Base-by-base conservation (phyloP, 148 eudicot genomes). In the Chenopodium album region DNA sequence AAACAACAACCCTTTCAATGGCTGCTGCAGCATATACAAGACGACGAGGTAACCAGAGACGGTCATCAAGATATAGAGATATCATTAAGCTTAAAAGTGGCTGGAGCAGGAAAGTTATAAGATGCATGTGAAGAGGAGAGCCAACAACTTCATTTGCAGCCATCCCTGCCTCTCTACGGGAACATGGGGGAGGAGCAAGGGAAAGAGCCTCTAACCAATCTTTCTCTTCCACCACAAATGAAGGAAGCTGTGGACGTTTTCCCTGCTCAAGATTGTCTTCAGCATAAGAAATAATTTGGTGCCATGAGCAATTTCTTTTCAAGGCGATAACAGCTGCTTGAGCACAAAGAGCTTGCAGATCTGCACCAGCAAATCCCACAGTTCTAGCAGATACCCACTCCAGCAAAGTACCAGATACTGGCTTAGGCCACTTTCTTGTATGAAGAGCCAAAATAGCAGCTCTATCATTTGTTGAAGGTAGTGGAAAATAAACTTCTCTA, bases 321-420 rank as follows among this genome's bases (percentile, higher is more conserved):
- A 95, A 78, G 28, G 96, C 94, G 80, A 86, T 82, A 78, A 95
- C 92, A 59, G 97, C 98, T 47, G 92, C 92, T 84, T 95, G 99
- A 79, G 98, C 90, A 89, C 99, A 95, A 77, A 95, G 96, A 83
- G 99, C 97, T 89, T 95, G 98, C 71, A 95, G 87, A 87, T 95
- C 99, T 82, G 99, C 99, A 86, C 99, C 98, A 84, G 99, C 99
- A 89, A 92, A 95, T 37, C 99, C 99, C 54, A 90, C 92, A 83
- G 99, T 93, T 81, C 80, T 85, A 52, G 86, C 84, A 12, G 99
- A 89, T 74, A 95, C 86, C 92, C 92, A 88, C 81, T 88, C 87
- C 76, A 93, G 90, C 85, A 95, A 78, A 77, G 88, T 84, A 59
- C 97, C 98, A 84, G 89, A 59, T 48, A 95, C 89, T 46, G 98